Base-by-base conservation (phyloP, 164 flowering plant genomes). In the Vitis labrusca region DNA sequence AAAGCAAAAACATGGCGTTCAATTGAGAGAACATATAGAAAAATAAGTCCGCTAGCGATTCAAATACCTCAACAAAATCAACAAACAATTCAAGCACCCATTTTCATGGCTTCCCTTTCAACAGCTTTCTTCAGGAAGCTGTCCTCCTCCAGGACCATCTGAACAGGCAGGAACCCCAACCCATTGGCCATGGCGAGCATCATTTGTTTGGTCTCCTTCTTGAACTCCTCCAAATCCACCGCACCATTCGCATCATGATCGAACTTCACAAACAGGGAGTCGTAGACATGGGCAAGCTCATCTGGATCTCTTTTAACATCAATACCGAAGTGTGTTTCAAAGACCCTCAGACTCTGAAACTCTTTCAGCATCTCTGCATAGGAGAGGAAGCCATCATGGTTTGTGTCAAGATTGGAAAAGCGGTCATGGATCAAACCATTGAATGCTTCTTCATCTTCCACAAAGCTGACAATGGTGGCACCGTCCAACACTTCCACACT, bases 141-240 rank as follows among this genome's bases (percentile, higher is more conserved):
- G 52, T 71, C 78, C 58, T 77, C 78, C 64, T 80, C 83, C 59
- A 80, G 69, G 15, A 61, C 71, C 79, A 80, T 80, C 49, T 80
- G 80, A 16, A 80, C 68, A 27, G 83, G 83, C 70, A 74, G 56
- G 70, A 69, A 71, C 9, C 83, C 81, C 44, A 80, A 52, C n/a
- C 72, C 79, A 11, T 71, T 57, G 9, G 83, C 83, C 77, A 80
- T 75, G 32, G 79, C 83, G 1, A 80, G 77, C 81, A 80, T 73
- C 79, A 80, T 77, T 9, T 10, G 9, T 77, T 64, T 80, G 16
- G 71, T 74, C 66, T 80, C 80, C 2, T 52, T 70, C 74, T 72
- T 74, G 71, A 72, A 80, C 79, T 77, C 83, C 54, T 77, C 81
- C 70, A 77, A 37, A 55, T 77, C 83, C 51, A 75, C 79, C 1